These are phyloP conservation scores for Talaromyces sp. DNA, from an alignment of 2,329 filamentous ascomycete genomes.

Conservation along the genomic window DNA sequence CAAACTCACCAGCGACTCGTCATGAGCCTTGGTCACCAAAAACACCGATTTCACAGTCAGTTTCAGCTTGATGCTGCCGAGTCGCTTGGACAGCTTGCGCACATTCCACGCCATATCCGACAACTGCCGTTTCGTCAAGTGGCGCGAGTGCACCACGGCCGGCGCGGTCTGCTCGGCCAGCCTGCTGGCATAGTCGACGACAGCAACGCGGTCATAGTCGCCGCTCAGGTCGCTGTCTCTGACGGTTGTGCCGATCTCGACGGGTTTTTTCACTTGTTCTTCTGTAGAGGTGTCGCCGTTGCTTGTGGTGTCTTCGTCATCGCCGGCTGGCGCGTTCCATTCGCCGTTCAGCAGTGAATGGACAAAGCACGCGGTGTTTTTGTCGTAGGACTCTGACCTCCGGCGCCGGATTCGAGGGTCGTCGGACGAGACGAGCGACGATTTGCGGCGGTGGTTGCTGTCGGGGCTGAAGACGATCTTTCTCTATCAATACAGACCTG, in stretches of 20 bases:
- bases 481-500: not conserved
- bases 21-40: conserved; percentile 86
- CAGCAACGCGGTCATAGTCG: conserved; percentile 18
- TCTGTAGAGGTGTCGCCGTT: not conserved
- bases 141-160: conserved; percentile 57
- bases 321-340: conserved; percentile 20
- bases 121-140: conserved; percentile 89
- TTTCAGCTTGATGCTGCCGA: conserved; percentile 77
- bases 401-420: conserved; percentile 34
- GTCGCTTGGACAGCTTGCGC: conserved; percentile 76
- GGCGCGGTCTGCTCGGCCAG: conserved; percentile 21
- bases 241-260: conserved; percentile 1
- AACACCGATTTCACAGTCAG: conserved; percentile 80
- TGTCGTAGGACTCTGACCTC: conserved; percentile 25
- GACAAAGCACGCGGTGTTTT: conserved; percentile 55
- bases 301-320: conserved; percentile 14
- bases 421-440: conserved; percentile 50
- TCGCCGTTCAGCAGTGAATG: conserved; percentile 50
- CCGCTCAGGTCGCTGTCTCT: conserved; percentile 6
- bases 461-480: conserved; percentile 55
- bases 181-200: conserved; percentile 21
- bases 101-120: conserved; percentile 98
- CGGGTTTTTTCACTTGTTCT: not conserved
- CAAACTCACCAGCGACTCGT: conserved; percentile 70
- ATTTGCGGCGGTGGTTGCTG: conserved; percentile 52